Base-by-base conservation (phyloP, 169 alveolate genomes). In the Toxoplasma gondii region DNA sequence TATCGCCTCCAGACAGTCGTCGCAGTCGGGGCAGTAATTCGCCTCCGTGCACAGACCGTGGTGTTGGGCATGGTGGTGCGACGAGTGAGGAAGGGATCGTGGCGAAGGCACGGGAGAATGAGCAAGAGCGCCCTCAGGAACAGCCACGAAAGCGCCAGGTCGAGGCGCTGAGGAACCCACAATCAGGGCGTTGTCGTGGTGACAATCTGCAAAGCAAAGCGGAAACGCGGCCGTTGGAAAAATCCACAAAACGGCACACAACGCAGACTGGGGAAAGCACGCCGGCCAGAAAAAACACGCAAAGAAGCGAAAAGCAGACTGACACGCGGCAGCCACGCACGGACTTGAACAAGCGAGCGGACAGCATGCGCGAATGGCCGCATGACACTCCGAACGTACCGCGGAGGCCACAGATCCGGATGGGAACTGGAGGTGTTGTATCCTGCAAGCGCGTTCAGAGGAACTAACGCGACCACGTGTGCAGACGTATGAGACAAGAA, bases 1-100 rank as follows among this genome's bases (percentile, higher is more conserved):
- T 27, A 29, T 17, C n/a, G 93, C 93, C 39, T 90, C 93, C 10
- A 41, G 84, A 74, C 93, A 90, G 88, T 90, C 93, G 43, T 90
- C 93, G 70, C 93, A 90, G 31, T 70, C 93, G n/a, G 93, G 93
- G 74, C 93, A 90, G 49, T 90, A 90, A 29, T 44, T 78, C 49
- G 93, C 93, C 38, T 17, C 88, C 39, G 87, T 90, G 88, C 93
- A 90, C 69, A 39, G 34, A 24, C 36, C 54, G 88, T 90, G 93
- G 69, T 69, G 93, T 64, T 90, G 93, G 58, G 93, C 93, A 36
- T 90, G 93, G 27, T 58, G 93, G 29, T 90, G 93, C n/a, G 93
- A 74, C 19, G 86, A n/a, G 44, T 90, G 93, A 43, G 86, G 93
- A 41, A 90, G 93, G 5, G 88, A 44, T 22, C 87, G 43, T 12